These are phyloP conservation scores for Zangia roseola DNA, from an alignment of 768 basidiomycete species.

Conservation along the genomic window DNA sequence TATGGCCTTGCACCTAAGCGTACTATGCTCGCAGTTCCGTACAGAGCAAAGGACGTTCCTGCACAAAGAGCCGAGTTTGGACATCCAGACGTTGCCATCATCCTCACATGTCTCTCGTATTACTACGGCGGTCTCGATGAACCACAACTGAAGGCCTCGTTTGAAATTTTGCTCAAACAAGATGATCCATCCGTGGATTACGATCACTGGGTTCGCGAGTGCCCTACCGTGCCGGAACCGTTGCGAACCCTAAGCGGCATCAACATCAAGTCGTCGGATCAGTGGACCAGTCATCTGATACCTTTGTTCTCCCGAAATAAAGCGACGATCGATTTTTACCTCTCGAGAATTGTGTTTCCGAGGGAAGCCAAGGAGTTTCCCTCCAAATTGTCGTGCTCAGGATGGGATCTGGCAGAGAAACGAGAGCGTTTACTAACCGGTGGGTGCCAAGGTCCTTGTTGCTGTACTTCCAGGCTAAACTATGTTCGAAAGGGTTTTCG, in stretches of 20 bases:
- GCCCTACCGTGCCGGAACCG: conserved; percentile 14
- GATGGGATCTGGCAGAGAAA: conserved; percentile 28
- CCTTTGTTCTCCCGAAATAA: conserved; percentile 20
- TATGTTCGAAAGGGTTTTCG: conserved; percentile 16
- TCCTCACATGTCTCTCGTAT: conserved; percentile 17
- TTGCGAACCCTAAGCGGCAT: conserved; percentile 18
- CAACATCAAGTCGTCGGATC: conserved; percentile 25
- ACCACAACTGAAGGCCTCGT: conserved; percentile 15
- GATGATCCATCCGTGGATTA: conserved; percentile 23
- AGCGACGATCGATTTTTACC: conserved; percentile 26
- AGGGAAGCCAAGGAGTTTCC: conserved; percentile 23
- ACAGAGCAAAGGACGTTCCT: conserved; percentile 29
- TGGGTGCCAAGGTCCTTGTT: not conserved
- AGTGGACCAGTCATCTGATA: conserved; percentile 10
- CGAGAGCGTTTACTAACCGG: conserved; percentile 22
- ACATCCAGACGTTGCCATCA: conserved; percentile 26
- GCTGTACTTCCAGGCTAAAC: not conserved
- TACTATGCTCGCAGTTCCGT: conserved; percentile 28
- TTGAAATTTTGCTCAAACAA: conserved; percentile 16
- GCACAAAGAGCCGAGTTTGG: conserved; percentile 26
- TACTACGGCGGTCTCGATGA: conserved; percentile 26
- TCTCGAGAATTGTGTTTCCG: conserved; percentile 27
- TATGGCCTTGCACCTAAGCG: conserved; percentile 15
- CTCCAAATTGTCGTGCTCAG: conserved; percentile 22
- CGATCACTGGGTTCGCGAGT: conserved; percentile 18